Conservation (phyloP, 2,329 filamentous ascomycete genomes). For the Cladophialophora yegresii region DNA sequence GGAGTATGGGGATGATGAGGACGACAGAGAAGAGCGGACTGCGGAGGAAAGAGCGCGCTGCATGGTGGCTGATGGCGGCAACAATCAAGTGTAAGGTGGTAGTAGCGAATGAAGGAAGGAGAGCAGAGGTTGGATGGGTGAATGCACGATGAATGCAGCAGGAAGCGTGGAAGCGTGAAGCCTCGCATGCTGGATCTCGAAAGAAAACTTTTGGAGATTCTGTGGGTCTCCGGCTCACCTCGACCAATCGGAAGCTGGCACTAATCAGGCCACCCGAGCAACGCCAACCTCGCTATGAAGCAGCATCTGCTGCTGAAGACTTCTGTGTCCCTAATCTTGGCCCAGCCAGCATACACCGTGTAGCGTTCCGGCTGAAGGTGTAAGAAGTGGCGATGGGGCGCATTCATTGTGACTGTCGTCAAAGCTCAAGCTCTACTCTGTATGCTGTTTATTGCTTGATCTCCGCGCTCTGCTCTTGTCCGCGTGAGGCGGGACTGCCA, state of each 20-base stretch:
- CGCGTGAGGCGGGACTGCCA: background rate
- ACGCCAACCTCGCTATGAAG: background rate
- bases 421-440: background rate
- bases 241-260: background rate
- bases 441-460: background rate
- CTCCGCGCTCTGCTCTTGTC: background rate
- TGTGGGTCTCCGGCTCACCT: background rate
- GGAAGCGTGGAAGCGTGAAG: constrained; percentile 29
- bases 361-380: background rate
- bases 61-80: constrained; percentile 63
- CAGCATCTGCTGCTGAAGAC: background rate
- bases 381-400: background rate
- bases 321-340: background rate
- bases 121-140: constrained; percentile 37
- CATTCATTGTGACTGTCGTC: background rate
- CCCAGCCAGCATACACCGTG: too few species aligned
- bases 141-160: constrained; percentile 37
- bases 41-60: constrained; percentile 89
- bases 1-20: constrained; percentile 57
- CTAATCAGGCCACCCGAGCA: background rate
- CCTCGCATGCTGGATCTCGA: constrained; percentile 36
- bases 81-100: constrained; percentile 37
- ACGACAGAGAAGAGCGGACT: constrained; percentile 77
- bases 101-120: constrained; percentile 29
- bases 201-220: constrained; percentile 36